Evolutionary conservation across 2,329 filamentous ascomycete genomes (phyloP).

Genomic region (Raffaelea deltoideospora): DNA sequence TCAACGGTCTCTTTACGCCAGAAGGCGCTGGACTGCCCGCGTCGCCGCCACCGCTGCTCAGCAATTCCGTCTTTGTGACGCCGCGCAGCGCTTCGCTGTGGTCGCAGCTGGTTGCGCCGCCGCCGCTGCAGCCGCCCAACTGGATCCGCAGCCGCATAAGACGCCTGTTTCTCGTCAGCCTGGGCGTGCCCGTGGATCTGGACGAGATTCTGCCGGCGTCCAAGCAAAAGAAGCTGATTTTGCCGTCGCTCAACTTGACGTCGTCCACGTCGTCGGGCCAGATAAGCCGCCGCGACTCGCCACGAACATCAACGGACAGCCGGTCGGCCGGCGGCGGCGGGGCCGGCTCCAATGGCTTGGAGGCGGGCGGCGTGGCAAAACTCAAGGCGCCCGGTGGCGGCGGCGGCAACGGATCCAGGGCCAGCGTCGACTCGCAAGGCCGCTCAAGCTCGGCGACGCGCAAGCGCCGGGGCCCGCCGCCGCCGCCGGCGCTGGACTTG

Average conservation of each 20-base stretch:
- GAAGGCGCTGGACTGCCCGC: too few species aligned
- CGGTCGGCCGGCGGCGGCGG: constrained; percentile 20
- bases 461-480: constrained; percentile 42
- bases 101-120: constrained; percentile 90
- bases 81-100: constrained; percentile 81
- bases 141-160: constrained; percentile 96
- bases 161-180: constrained; percentile 84
- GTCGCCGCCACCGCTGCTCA: constrained; percentile 33
- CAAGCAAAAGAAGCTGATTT: constrained; percentile 92
- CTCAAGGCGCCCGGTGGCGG: constrained; percentile 25
- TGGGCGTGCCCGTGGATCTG: constrained; percentile 89
- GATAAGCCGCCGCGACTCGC: constrained; percentile 31
- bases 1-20: constrained; percentile 53
- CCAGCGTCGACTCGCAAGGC: constrained; percentile 44
- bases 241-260: constrained; percentile 68
- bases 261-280: too few species aligned
- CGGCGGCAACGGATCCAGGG: constrained; percentile 37
- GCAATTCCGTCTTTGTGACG: constrained; percentile 60
- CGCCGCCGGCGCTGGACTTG: constrained; percentile 63
- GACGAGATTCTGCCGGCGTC: constrained; percentile 95
- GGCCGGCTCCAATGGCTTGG: constrained; percentile 1
- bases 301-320: constrained; percentile 38
- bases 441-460: constrained; percentile 24
- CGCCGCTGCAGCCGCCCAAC: constrained; percentile 86
- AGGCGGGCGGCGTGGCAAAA: constrained; percentile 12